Conservation (phyloP, 192 early-diverging fungal species). For the Powellomyces hirtus region DNA sequence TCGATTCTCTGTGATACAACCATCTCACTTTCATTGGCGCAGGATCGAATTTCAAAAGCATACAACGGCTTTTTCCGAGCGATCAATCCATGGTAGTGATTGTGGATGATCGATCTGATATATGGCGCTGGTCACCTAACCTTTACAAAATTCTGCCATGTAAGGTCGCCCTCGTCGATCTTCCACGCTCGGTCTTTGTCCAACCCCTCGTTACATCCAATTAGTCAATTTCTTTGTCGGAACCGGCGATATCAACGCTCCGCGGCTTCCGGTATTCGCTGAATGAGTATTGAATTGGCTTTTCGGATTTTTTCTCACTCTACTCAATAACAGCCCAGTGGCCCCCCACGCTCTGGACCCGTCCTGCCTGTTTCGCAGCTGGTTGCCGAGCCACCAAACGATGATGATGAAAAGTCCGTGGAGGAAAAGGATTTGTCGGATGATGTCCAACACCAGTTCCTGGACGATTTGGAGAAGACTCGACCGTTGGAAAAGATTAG, state of each 20-base stretch:
- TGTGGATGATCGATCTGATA: constrained; percentile 93
- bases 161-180: constrained; percentile 36
- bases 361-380: not conserved
- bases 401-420: not conserved
- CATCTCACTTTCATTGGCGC: not conserved
- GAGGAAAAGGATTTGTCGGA: constrained; percentile 1
- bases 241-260: constrained; percentile 91
- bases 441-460: constrained; percentile 8
- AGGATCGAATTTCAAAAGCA: constrained; percentile 58
- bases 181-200: not conserved
- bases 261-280: not conserved
- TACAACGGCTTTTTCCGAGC: constrained; percentile 86
- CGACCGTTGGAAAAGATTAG: constrained; percentile 23
- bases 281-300: too few relatives aligned
- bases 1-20: not conserved
- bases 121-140: constrained; percentile 90
- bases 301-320: too few relatives aligned
- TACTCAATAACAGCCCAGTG: not conserved
- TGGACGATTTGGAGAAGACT: constrained; percentile 24
- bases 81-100: constrained; percentile 96
- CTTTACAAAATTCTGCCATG: constrained; percentile 86
- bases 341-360: not conserved
- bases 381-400: not conserved
- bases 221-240: constrained; percentile 91
- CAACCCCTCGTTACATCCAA: not conserved